Evolutionary conservation across 306 rosid genomes (phyloP).

Genomic region (Gastrolobium bilobum): DNA sequence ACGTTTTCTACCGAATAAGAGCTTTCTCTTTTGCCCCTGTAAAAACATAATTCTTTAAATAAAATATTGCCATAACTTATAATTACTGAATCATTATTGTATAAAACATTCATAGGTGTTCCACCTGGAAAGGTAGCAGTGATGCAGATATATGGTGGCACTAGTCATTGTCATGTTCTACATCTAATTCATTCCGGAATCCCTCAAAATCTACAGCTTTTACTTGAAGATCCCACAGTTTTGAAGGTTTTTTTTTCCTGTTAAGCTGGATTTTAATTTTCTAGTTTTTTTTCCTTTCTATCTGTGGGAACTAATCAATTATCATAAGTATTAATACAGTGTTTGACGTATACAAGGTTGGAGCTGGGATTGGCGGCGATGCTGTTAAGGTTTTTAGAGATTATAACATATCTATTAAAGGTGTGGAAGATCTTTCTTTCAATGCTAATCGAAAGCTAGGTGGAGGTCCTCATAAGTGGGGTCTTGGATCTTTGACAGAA

Average conservation of each 20-base stretch:
- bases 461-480: conserved; percentile 59
- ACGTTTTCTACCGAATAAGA: conserved; percentile 10
- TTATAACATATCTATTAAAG: conserved; percentile 68
- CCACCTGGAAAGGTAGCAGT: conserved; percentile 87
- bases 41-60: conserved; percentile 31
- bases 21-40: conserved; percentile 13
- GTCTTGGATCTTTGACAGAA: conserved; percentile 83
- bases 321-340: conserved; percentile 14
- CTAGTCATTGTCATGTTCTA: conserved; percentile 75
- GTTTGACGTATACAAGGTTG: conserved; percentile 66
- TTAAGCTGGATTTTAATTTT: conserved; percentile 7
- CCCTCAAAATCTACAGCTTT: conserved; percentile 68
- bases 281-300: conserved; percentile 12
- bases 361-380: conserved; percentile 77
- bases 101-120: conserved; percentile 65
- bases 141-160: conserved; percentile 80
- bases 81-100: conserved; percentile 41
- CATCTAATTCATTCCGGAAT: conserved; percentile 91
- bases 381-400: conserved; percentile 82
- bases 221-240: conserved; percentile 78
- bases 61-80: conserved; percentile 10
- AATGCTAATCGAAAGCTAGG: conserved; percentile 81
- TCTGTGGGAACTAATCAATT: conserved; percentile 22
- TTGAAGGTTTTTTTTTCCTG: conserved; percentile 66
- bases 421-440: conserved; percentile 73